Conservation (phyloP, 768 basidiomycete species). For the Strobilomyces dryophilus region DNA sequence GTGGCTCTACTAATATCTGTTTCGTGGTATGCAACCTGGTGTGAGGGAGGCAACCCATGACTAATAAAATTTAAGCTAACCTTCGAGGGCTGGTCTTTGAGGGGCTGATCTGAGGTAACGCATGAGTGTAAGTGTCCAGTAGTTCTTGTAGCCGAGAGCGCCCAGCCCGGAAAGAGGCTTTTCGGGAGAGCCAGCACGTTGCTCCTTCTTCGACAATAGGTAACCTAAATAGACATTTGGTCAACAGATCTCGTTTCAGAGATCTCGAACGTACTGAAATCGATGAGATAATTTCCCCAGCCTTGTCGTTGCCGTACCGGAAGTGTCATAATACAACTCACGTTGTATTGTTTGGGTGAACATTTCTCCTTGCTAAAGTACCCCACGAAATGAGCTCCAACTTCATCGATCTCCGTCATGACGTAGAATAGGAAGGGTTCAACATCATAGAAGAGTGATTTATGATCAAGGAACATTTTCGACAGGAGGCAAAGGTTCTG, state of each 20-base stretch:
- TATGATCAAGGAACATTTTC: slow-evolving; percentile 99
- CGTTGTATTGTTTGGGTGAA: slow-evolving; percentile 92
- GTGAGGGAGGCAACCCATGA: slow-evolving; percentile 13
- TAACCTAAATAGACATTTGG: slow-evolving; percentile 59
- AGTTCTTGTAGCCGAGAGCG: slow-evolving; percentile 89
- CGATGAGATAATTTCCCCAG: slow-evolving; percentile 96
- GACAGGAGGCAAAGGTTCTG: slow-evolving; percentile 96
- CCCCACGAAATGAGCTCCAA: slow-evolving; percentile 91
- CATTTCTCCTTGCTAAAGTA: slow-evolving; percentile 99
- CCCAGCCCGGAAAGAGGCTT: slow-evolving; percentile 93
- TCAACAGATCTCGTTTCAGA: slow-evolving; percentile 7
- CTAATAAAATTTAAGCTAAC: slow-evolving; percentile 38
- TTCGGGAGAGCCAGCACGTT: slow-evolving; percentile 86
- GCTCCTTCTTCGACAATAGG: slow-evolving; percentile 92
- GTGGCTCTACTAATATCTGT: slow-evolving; percentile 82
- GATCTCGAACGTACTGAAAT: slow-evolving; percentile 68
- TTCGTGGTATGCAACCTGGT: slow-evolving; percentile 17
- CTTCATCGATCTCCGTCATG: slow-evolving; percentile 86
- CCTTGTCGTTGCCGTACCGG: slow-evolving; percentile 92
- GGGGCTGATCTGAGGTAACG: slow-evolving; percentile 63
- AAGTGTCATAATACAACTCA: slow-evolving; percentile 99
- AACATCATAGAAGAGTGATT: slow-evolving; percentile 98
- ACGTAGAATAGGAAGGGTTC: slow-evolving; percentile 99
- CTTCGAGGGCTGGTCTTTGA: slow-evolving; percentile 67
- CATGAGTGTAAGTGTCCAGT: slow-evolving; percentile 90